Evolutionary conservation across 352 stramenopile genomes (phyloP).

Genomic region (Peronospora belbahrii): DNA sequence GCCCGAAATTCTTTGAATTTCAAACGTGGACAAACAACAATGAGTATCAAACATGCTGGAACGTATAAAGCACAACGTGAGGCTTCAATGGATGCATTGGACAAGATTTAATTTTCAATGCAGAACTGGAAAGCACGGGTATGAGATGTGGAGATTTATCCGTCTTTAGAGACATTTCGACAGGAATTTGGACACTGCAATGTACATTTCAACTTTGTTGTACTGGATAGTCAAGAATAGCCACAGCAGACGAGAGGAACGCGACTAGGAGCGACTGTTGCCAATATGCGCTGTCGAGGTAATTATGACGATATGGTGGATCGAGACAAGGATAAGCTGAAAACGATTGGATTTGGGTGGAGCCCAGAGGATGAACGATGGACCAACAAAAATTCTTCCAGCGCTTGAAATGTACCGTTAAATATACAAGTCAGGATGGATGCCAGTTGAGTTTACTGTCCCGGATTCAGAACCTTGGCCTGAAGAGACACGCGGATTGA

Average conservation of each 20-base stretch:
- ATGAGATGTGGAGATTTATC: slow-evolving; percentile 23
- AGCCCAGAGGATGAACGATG: slow-evolving; percentile 38
- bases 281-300: slow-evolving; percentile 28
- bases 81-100: slow-evolving; percentile 4
- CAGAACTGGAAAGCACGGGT: slow-evolving; percentile 5
- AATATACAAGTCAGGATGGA: slow-evolving; percentile 23
- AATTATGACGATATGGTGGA: slow-evolving; percentile 32
- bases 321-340: slow-evolving; percentile 30
- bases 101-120: slow-evolving; percentile 10
- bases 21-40: slow-evolving; percentile 36
- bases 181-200: slow-evolving; percentile 19
- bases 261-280: slow-evolving; percentile 17
- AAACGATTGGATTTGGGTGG: slow-evolving; percentile 48
- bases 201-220: slow-evolving; percentile 22
- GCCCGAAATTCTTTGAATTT: slow-evolving; percentile 31
- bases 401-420: slow-evolving; percentile 27
- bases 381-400: slow-evolving; percentile 38
- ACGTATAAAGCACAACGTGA: slow-evolving; percentile 12
- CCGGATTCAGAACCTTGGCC: slow-evolving; percentile 33
- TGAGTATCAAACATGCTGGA: slow-evolving; percentile 23
- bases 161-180: slow-evolving; percentile 14
- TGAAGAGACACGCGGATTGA: slow-evolving; percentile 22
- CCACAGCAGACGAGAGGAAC: slow-evolving; percentile 9
- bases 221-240: slow-evolving; percentile 11
- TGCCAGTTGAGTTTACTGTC: slow-evolving; percentile 34